These are phyloP conservation scores for Fomitopsis schrenkii DNA, from an alignment of 1,284 basidiomycete species.

Conservation along the genomic window DNA sequence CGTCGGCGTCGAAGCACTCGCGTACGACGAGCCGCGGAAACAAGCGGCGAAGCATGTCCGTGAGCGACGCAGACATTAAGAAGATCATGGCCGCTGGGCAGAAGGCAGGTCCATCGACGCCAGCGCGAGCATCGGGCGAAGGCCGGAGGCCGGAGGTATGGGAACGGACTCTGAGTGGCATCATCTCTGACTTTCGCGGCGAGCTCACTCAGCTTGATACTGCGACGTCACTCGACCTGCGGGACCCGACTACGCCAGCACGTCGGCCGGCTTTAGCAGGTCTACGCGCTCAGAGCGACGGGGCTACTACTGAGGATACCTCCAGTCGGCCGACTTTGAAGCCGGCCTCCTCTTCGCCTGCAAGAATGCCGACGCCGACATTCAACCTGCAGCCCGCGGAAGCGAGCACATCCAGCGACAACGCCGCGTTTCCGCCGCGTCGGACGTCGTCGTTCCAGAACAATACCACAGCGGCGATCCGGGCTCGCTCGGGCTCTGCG, in stretches of 20 bases:
- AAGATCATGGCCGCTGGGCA: constrained; percentile 33
- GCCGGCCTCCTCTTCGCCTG: constrained; percentile 19
- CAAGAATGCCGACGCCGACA: constrained; percentile 18
- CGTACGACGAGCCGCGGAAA: constrained; percentile 30
- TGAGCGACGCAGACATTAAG: constrained; percentile 62
- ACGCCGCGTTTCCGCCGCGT: constrained; percentile 34
- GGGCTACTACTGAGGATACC: constrained; percentile 8
- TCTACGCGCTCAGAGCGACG: constrained; percentile 24
- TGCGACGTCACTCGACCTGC: constrained; percentile 50
- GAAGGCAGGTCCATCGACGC: constrained; percentile 22
- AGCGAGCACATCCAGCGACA: constrained; percentile 16
- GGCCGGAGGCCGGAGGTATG: constrained; percentile 30
- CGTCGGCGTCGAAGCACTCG: constrained; percentile 10
- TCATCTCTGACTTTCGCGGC: constrained; percentile 67
- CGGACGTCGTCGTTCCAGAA: constrained; percentile 52
- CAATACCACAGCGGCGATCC: constrained; percentile 19
- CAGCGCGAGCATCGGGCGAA: constrained; percentile 25
- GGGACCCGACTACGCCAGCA: constrained; percentile 56
- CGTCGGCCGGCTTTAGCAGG: constrained; percentile 33
- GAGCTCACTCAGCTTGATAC: constrained; percentile 62
- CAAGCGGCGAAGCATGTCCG: constrained; percentile 73
- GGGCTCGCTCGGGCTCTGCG: constrained; percentile 35
- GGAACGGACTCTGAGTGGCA: constrained; percentile 53
- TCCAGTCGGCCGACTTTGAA: constrained; percentile 18
- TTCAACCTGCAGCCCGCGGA: constrained; percentile 24